Percentiles rank a stretch among this genome's conserved stretches.
Conservation (phyloP, 2,329 filamentous ascomycete species). For the Beauveria asiatica region DNA sequence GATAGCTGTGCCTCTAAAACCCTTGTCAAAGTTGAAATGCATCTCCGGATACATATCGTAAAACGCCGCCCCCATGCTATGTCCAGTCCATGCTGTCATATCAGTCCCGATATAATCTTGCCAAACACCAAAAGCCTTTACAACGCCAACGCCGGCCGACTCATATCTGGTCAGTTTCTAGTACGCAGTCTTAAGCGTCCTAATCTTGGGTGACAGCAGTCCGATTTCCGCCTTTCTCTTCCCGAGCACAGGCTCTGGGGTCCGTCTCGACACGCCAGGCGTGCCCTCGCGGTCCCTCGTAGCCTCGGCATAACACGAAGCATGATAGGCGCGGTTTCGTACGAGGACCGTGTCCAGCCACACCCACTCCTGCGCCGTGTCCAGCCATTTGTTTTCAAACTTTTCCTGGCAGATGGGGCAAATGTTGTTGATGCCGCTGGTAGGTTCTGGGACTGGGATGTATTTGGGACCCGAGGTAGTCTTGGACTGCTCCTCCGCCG, state of each 20-base stretch:
- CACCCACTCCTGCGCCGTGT: conserved; percentile 91
- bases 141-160: not conserved
- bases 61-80: conserved; percentile 5
- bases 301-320: conserved; percentile 79
- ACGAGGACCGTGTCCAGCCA: conserved; percentile 84
- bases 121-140: not conserved
- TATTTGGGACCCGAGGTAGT: conserved; percentile 54
- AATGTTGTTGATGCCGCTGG: conserved; percentile 61
- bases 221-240: conserved; percentile 68
- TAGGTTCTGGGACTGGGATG: conserved; percentile 76
- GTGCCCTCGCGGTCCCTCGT: conserved; percentile 52
- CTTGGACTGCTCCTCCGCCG: conserved; percentile 33
- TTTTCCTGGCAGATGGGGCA: conserved; percentile 95
- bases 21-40: not conserved
- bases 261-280: conserved; percentile 34
- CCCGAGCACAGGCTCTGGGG: conserved; percentile 58
- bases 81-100: not conserved
- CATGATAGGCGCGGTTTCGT: conserved; percentile 76
- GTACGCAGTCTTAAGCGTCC: conserved; percentile 13
- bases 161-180: not conserved
- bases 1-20: not conserved
- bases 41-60: not conserved
- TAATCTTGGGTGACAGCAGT: conserved; percentile 28
- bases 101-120: not conserved
- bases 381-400: conserved; percentile 86